Conservation (phyloP, 202 grass and related monocot genomes). For the Carex sylvatica region DNA sequence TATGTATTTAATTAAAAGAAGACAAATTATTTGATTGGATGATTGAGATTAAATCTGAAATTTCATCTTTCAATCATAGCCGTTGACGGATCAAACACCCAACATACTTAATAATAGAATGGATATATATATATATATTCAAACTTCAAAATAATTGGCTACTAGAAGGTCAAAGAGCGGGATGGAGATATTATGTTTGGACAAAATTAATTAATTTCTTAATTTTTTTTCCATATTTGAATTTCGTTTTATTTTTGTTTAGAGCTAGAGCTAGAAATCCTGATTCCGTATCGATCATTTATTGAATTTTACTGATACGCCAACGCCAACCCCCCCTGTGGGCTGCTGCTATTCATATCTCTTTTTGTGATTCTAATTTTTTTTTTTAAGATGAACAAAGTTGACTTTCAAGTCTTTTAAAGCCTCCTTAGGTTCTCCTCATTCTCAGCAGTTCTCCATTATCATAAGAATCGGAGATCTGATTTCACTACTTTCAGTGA, state of each 20-base stretch:
- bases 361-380: not conserved
- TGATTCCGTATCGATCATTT: not conserved
- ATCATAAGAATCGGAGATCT: not conserved
- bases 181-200: too few relatives aligned
- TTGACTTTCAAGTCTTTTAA: not conserved
- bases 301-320: not conserved
- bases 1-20: too few relatives aligned
- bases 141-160: too few relatives aligned
- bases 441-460: not conserved
- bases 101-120: too few relatives aligned
- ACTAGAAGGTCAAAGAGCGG: too few relatives aligned
- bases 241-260: not conserved
- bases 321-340: not conserved
- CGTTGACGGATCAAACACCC: too few relatives aligned
- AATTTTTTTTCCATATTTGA: not conserved
- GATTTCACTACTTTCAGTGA: not conserved
- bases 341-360: constrained; percentile 8
- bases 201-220: too few relatives aligned
- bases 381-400: constrained; percentile 7
- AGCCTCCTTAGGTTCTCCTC: not conserved
- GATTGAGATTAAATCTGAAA: too few relatives aligned
- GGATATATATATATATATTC: too few relatives aligned
- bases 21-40: too few relatives aligned
- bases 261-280: not conserved
- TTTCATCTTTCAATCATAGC: too few relatives aligned